phyloP scores from a whole-genome alignment of 352 stramenopile species.

The Globisporangium recalcitrans region DNA sequence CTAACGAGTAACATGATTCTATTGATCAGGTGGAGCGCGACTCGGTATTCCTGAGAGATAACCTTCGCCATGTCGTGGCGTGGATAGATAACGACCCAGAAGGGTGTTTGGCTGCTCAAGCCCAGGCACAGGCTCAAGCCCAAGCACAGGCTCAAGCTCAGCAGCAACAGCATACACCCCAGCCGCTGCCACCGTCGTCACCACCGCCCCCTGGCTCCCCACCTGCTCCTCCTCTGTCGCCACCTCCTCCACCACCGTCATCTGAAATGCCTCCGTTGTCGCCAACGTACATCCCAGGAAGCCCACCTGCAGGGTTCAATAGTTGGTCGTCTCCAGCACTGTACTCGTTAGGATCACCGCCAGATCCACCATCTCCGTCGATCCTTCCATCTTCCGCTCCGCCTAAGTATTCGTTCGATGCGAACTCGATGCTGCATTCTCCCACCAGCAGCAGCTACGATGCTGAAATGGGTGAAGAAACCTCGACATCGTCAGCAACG shows the following conservation, averaged over 20 bases:
- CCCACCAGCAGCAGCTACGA: slow-evolving; percentile 5
- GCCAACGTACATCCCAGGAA: slow-evolving; percentile 9
- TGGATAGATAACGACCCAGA: slow-evolving; percentile 66
- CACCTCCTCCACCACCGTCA: slow-evolving; percentile 18
- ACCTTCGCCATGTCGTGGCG: slow-evolving; percentile 62
- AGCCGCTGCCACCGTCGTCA: not conserved
- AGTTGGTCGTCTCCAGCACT: slow-evolving; percentile 24
- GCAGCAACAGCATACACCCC: slow-evolving; percentile 13
- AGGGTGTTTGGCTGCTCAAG: slow-evolving; percentile 36
- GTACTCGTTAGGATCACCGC: slow-evolving; percentile 25
- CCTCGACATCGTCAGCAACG: slow-evolving; percentile 1
- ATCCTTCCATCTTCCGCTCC: slow-evolving; percentile 4
- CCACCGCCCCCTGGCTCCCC: slow-evolving; percentile 15
- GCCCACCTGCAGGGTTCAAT: not conserved
- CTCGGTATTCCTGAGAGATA: slow-evolving; percentile 54
- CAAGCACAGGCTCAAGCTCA: slow-evolving; percentile 8
- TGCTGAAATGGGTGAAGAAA: slow-evolving; percentile 13
- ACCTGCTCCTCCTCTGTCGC: slow-evolving; percentile 11
- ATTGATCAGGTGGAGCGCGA: slow-evolving; percentile 60
- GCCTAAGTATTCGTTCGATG: not conserved
- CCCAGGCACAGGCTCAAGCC: slow-evolving; percentile 21
- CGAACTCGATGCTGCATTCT: not conserved
- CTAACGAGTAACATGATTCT: not conserved
- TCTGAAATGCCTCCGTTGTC: slow-evolving; percentile 19
- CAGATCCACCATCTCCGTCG: slow-evolving; percentile 18